Conservation (phyloP, 2,329 filamentous ascomycete species). For the Cercospora sojina region DNA sequence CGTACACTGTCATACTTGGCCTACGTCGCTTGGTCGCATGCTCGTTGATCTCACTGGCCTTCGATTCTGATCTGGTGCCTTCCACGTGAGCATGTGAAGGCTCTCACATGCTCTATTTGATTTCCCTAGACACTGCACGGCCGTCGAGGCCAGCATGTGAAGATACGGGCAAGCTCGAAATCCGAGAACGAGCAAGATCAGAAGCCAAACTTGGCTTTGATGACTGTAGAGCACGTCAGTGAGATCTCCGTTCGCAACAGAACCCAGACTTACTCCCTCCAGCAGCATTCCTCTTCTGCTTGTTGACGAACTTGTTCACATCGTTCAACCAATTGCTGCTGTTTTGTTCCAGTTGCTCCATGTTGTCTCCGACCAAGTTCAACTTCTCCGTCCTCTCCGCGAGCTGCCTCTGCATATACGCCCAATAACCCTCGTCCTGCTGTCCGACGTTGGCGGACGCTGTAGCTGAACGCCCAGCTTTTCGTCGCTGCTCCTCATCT, state of each 20-base stretch:
- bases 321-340: slow-evolving; percentile 84
- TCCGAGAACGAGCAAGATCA: slow-evolving; percentile 16
- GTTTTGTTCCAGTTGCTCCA: slow-evolving; percentile 77
- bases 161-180: background rate
- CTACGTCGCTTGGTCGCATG: background rate
- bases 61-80: background rate
- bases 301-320: slow-evolving; percentile 79
- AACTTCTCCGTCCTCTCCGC: slow-evolving; percentile 89
- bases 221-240: slow-evolving; percentile 24
- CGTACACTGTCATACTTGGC: background rate
- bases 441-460: slow-evolving; percentile 30
- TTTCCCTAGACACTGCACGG: background rate
- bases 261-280: slow-evolving; percentile 53
- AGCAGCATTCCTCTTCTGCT: slow-evolving; percentile 83
- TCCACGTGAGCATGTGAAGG: background rate
- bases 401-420: slow-evolving; percentile 82
- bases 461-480: slow-evolving; percentile 39
- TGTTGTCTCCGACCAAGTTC: slow-evolving; percentile 75
- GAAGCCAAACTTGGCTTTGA: slow-evolving; percentile 36
- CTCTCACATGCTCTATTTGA: background rate
- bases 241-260: background rate
- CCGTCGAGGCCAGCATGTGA: background rate
- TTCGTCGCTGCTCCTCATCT: slow-evolving; percentile 62
- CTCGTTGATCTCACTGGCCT: background rate
- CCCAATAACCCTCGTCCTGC: slow-evolving; percentile 63